A percentile compares a stretch with the other conserved stretches of the same genome.
These are phyloP conservation scores for Fagopyrum esculentum DNA, from an alignment of 148 eudicot genomes.

Conservation along the genomic window DNA sequence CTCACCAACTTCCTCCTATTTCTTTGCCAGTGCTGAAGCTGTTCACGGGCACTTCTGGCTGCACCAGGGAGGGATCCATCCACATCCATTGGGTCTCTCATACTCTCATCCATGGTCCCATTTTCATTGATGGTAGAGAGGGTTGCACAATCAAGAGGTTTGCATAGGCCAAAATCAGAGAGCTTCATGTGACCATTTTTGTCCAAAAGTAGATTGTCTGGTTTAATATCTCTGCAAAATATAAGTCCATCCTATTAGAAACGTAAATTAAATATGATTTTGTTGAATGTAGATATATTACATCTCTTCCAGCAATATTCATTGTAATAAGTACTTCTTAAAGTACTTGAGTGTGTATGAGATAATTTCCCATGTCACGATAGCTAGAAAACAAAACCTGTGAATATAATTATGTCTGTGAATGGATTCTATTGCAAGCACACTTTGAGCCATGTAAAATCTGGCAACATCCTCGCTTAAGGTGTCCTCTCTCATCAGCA, in stretches of 20 bases:
- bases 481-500: constrained; percentile 90
- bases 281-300: neutral
- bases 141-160: constrained; percentile 93
- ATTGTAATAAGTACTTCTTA: neutral
- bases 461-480: constrained; percentile 79
- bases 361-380: neutral
- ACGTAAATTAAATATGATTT: neutral
- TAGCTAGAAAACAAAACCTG: constrained; percentile 39
- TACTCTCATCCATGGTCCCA: constrained; percentile 62
- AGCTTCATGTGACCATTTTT: constrained; percentile 97
- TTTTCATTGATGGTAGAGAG: constrained; percentile 82
- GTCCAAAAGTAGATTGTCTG: constrained; percentile 93
- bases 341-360: neutral
- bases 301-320: neutral
- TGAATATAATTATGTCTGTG: constrained; percentile 94
- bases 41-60: constrained; percentile 78
- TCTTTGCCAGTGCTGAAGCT: constrained; percentile 98
- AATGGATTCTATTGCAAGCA: constrained; percentile 90
- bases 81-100: constrained; percentile 80
- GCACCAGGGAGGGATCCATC: constrained; percentile 73
- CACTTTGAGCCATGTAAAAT: constrained; percentile 91
- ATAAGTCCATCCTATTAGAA: neutral
- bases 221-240: constrained; percentile 75
- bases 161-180: constrained; percentile 95
- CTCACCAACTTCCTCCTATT: constrained; percentile 91